Evolutionary conservation across 179 eudicot species (phyloP).

Genomic region (Carnegiea gigantea): DNA sequence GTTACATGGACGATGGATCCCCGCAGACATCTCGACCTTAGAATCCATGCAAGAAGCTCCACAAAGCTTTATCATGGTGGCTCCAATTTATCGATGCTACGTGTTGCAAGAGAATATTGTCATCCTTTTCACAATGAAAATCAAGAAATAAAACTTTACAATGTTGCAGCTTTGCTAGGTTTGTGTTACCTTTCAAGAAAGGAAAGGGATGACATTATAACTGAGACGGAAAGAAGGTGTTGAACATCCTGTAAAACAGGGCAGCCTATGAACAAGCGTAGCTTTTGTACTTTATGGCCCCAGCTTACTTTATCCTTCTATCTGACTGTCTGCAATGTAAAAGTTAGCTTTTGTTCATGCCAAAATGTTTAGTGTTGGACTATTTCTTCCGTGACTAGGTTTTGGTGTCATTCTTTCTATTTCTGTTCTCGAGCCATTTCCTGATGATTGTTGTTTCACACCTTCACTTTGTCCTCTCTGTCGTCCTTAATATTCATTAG

Average conservation of each 20-base stretch:
- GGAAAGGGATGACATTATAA: not conserved
- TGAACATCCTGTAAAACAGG: too few relatives aligned
- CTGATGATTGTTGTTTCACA: not conserved
- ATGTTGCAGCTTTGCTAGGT: too few relatives aligned
- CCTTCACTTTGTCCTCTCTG: not conserved
- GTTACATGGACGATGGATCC: too few relatives aligned
- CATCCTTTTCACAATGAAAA: too few relatives aligned
- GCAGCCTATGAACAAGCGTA: too few relatives aligned
- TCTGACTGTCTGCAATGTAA: not conserved
- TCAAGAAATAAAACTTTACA: too few relatives aligned
- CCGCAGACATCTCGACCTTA: too few relatives aligned
- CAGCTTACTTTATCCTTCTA: not conserved
- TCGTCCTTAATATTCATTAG: not conserved
- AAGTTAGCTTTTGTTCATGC: not conserved
- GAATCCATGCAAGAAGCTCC: too few relatives aligned
- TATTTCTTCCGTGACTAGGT: not conserved
- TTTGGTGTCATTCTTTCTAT: not conserved
- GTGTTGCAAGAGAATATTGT: too few relatives aligned
- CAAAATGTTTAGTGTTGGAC: not conserved
- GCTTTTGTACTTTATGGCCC: too few relatives aligned
- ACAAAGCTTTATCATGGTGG: too few relatives aligned
- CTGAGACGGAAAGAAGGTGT: not conserved
- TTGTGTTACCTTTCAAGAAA: not conserved
- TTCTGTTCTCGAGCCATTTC: not conserved
- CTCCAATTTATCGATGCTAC: too few relatives aligned